Evolutionary conservation across 805 yeast species (phyloP).

Genomic region (Teunomyces barrocoloradensis): DNA sequence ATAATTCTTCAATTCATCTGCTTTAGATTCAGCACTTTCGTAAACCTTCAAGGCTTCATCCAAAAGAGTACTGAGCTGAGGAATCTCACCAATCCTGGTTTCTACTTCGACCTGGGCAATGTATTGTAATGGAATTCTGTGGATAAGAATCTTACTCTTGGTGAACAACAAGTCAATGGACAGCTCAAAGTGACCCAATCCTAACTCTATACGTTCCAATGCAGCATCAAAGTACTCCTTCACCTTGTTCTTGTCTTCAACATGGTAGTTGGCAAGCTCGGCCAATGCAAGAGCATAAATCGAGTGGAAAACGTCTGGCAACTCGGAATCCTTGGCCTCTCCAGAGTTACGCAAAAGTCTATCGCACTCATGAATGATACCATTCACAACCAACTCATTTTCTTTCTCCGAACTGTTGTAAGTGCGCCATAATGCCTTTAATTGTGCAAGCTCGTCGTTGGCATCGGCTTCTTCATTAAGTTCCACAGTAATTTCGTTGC

Average conservation of each 20-base stretch:
- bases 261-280: slow-evolving; percentile 59
- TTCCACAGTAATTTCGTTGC: slow-evolving; percentile 51
- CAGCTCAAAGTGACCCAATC: slow-evolving; percentile 49
- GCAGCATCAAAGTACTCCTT: slow-evolving; percentile 67
- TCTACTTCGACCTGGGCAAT: slow-evolving; percentile 49
- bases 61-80: slow-evolving; percentile 36
- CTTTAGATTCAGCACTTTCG: slow-evolving; percentile 38
- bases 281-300: slow-evolving; percentile 72
- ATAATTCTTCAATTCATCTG: slow-evolving; percentile 22
- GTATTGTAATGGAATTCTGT: slow-evolving; percentile 57
- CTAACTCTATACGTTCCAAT: slow-evolving; percentile 62
- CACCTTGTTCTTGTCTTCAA: slow-evolving; percentile 43
- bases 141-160: slow-evolving; percentile 52
- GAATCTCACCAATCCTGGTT: slow-evolving; percentile 33
- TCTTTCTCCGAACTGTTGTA: slow-evolving; percentile 56
- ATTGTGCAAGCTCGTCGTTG: slow-evolving; percentile 76
- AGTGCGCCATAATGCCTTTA: slow-evolving; percentile 69
- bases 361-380: slow-evolving; percentile 91
- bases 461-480: slow-evolving; percentile 67
- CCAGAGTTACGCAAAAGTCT: slow-evolving; percentile 54
- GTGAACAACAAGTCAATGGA: slow-evolving; percentile 50
- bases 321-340: slow-evolving; percentile 11
- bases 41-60: slow-evolving; percentile 48
- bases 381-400: slow-evolving; percentile 67
- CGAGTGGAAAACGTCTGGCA: slow-evolving; percentile 58